Conservation (phyloP, 441 rosid species). For the Theobroma grandiflorum region DNA sequence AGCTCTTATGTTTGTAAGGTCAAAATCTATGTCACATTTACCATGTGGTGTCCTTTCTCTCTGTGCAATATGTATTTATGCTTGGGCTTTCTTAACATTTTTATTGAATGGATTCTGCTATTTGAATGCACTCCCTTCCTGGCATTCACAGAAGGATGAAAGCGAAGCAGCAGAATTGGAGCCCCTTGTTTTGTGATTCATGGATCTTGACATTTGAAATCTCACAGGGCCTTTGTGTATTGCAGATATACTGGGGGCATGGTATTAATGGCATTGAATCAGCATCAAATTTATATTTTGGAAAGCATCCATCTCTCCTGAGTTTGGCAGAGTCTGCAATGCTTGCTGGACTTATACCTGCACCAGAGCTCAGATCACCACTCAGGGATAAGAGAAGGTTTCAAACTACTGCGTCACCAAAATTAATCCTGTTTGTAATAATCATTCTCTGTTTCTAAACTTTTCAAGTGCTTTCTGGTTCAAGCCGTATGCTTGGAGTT, state of each 20-base stretch:
- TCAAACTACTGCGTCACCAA: background rate
- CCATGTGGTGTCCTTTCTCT: slow-evolving; percentile 2
- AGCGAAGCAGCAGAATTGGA: background rate
- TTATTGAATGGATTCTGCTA: slow-evolving; percentile 1
- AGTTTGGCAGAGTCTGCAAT: slow-evolving; percentile 42
- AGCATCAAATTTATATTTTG: slow-evolving; percentile 37
- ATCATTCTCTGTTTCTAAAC: slow-evolving; percentile 5
- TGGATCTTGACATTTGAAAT: background rate
- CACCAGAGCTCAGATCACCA: slow-evolving; percentile 43
- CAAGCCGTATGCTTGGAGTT: background rate
- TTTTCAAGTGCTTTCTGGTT: background rate
- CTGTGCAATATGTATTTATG: background rate
- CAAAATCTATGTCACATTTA: slow-evolving; percentile 10
- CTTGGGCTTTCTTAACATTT: background rate
- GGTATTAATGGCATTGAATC: slow-evolving; percentile 46
- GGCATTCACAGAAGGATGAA: background rate
- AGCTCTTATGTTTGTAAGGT: slow-evolving; percentile 42
- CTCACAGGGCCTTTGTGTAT: background rate
- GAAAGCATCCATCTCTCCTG: slow-evolving; percentile 42
- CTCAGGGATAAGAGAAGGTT: slow-evolving; percentile 41
- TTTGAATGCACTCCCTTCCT: background rate
- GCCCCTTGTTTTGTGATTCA: background rate
- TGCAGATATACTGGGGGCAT: slow-evolving; percentile 50
- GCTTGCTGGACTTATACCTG: slow-evolving; percentile 46
- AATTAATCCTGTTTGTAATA: background rate